These are phyloP conservation scores for Talaromyces rugulosus DNA, from an alignment of 2,329 filamentous ascomycete genomes.

Conservation along the genomic window DNA sequence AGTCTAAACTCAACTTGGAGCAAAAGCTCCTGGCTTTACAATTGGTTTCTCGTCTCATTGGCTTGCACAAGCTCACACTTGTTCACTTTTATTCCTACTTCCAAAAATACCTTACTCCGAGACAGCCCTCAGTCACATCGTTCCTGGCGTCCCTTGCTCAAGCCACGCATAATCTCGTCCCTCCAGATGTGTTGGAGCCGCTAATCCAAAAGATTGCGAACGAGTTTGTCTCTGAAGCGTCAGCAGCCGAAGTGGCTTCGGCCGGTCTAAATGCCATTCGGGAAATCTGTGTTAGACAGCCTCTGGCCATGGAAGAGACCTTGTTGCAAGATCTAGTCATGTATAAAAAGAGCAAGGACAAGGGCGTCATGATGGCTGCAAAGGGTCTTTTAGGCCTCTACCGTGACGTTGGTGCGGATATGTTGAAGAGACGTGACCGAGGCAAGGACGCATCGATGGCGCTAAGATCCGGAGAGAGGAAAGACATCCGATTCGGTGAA, in stretches of 20 bases:
- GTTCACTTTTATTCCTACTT: constrained; percentile 95
- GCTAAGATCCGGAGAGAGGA: constrained; percentile 68
- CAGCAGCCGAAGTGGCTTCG: constrained; percentile 83
- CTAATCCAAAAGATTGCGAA: constrained; percentile 94
- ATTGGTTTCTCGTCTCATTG: constrained; percentile 83
- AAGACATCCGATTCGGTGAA: constrained; percentile 77
- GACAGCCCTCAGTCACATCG: constrained; percentile 84
- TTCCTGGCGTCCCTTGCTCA: constrained; percentile 91
- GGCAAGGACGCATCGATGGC: constrained; percentile 88
- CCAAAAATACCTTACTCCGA: constrained; percentile 82
- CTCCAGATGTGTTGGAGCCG: constrained; percentile 86
- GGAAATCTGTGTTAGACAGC: constrained; percentile 88
- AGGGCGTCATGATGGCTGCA: constrained; percentile 98
- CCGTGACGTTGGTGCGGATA: constrained; percentile 82
- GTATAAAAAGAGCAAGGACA: constrained; percentile 96
- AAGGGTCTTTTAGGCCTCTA: constrained; percentile 88
- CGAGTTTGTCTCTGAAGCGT: constrained; percentile 94
- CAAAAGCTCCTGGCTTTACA: constrained; percentile 87
- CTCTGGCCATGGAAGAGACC: constrained; percentile 92
- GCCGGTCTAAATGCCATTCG: constrained; percentile 92
- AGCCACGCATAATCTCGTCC: constrained; percentile 84
- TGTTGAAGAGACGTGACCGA: constrained; percentile 83
- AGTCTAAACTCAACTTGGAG: constrained; percentile 79
- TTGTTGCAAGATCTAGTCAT: constrained; percentile 93
- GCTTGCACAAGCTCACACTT: constrained; percentile 85